These are phyloP conservation scores for Diaporthe australafricana DNA, from an alignment of 2,329 filamentous ascomycete genomes.

Conservation along the genomic window DNA sequence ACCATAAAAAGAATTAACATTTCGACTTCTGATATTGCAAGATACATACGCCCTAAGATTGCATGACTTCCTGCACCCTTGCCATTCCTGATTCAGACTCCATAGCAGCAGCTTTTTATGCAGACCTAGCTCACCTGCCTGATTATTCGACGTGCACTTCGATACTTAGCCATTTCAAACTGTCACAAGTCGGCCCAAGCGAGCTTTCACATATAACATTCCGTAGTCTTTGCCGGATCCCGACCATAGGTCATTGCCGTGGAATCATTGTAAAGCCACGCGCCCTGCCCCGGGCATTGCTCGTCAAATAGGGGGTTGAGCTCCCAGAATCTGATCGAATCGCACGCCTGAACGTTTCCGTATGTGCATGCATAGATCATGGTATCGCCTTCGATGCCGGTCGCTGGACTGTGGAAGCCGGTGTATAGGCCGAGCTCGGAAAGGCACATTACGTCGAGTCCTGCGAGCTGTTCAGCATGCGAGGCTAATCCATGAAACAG, in stretches of 20 bases:
- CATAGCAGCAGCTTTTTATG: too few species aligned
- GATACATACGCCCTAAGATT: too few species aligned
- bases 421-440: background rate
- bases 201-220: background rate
- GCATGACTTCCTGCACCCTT: too few species aligned
- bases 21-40: too few species aligned
- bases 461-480: background rate
- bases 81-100: too few species aligned
- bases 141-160: too few species aligned
- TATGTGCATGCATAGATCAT: slow-evolving; percentile 22
- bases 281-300: background rate
- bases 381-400: background rate
- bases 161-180: too few species aligned
- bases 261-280: background rate
- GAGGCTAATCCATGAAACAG: too few species aligned
- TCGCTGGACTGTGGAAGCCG: background rate
- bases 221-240: background rate
- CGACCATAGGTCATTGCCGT: background rate
- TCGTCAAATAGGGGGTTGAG: slow-evolving; percentile 4
- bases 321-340: background rate
- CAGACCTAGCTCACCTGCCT: too few species aligned
- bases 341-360: background rate
- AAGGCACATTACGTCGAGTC: background rate
- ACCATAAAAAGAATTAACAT: too few species aligned
- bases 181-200: too few species aligned